Conservation (phyloP, 768 basidiomycete genomes). For the Boletellus ananiceps region DNA sequence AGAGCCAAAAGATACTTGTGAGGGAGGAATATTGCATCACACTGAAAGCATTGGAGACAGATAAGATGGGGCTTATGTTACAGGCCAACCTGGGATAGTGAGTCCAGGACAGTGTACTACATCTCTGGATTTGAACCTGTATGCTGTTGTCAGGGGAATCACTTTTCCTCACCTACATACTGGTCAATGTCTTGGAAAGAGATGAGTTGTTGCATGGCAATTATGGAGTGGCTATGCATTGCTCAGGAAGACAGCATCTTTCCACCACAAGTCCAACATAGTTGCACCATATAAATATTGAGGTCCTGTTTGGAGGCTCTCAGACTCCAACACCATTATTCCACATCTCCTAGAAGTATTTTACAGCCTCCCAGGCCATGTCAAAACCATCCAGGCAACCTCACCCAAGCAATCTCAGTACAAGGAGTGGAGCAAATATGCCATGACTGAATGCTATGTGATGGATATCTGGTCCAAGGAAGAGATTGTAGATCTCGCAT, state of each 20-base stretch:
- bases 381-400: slow-evolving; percentile 1
- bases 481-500: neutral
- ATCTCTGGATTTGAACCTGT: neutral
- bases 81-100: neutral
- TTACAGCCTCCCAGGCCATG: accelerated
- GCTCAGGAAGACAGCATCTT: neutral
- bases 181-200: neutral
- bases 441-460: neutral
- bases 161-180: neutral
- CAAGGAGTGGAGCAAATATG: slow-evolving; percentile 1
- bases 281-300: neutral
- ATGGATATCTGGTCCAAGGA: slow-evolving; percentile 5
- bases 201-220: neutral
- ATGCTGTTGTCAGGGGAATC: neutral
- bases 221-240: neutral
- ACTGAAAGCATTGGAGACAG: neutral
- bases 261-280: no score
- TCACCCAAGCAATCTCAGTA: neutral
- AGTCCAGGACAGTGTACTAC: neutral
- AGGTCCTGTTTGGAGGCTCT: neutral
- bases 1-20: neutral
- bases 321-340: neutral
- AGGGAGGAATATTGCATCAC: neutral
- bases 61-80: no score
- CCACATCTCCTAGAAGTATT: neutral